Conservation (phyloP, 805 yeast genomes). For the Monosporozyma siamensis region DNA sequence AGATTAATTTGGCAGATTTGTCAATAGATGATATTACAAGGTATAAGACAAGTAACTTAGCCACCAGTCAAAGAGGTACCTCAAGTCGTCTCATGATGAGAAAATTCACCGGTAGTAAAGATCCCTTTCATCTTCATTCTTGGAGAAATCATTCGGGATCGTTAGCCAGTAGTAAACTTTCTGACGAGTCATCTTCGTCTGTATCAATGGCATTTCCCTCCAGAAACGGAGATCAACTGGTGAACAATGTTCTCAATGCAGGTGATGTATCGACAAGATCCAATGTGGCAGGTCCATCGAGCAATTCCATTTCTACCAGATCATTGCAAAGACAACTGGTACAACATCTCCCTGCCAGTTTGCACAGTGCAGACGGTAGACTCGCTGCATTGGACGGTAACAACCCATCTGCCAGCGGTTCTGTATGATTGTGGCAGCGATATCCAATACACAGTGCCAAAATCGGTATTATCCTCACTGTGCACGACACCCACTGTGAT, state of each 20-base stretch:
- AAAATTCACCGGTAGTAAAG: neutral
- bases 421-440: neutral
- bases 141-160: neutral
- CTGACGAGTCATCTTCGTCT: neutral
- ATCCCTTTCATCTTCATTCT: neutral
- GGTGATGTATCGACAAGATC: neutral
- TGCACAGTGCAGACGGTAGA: neutral
- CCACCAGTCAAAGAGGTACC: neutral
- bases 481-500: neutral
- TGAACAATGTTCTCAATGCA: neutral
- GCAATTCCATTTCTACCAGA: neutral
- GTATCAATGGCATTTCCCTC: neutral
- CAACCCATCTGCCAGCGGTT: neutral
- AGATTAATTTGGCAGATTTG: constrained; percentile 14
- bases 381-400: neutral
- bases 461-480: neutral
- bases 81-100: constrained; percentile 3
- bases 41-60: neutral
- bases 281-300: neutral
- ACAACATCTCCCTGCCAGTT: neutral
- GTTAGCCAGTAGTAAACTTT: neutral
- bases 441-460: neutral
- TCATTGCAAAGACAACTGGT: neutral
- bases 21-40: neutral
- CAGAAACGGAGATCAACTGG: neutral